phyloP scores from a whole-genome alignment of 352 stramenopile species.

The Globisporangium perplexum region DNA sequence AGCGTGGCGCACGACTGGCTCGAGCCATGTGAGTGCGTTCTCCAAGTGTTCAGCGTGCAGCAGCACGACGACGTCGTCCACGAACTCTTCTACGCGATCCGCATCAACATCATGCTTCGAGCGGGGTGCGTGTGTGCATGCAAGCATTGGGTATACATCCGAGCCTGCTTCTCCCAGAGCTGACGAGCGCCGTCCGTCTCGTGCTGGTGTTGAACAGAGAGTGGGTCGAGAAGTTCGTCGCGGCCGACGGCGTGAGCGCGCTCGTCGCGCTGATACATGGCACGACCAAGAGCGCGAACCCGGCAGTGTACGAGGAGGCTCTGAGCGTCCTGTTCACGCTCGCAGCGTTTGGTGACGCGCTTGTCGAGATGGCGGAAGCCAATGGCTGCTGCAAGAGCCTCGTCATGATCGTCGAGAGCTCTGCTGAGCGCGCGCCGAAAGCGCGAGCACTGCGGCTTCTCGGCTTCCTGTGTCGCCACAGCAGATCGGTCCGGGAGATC shows the following conservation, averaged over 20 bases:
- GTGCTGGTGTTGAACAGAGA: no score
- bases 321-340: constrained; percentile 50
- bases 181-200: neutral
- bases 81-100: constrained; percentile 53
- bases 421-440: constrained; percentile 18
- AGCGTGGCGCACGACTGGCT: constrained; percentile 40
- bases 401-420: constrained; percentile 21
- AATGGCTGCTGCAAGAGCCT: constrained; percentile 25
- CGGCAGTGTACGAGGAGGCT: constrained; percentile 28
- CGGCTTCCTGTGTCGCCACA: constrained; percentile 27
- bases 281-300: constrained; percentile 12
- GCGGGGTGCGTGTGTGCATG: constrained; percentile 26
- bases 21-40: constrained; percentile 40
- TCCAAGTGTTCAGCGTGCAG: constrained; percentile 34
- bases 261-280: constrained; percentile 32
- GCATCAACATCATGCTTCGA: constrained; percentile 55
- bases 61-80: constrained; percentile 26
- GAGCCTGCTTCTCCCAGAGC: no score
- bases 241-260: constrained; percentile 30
- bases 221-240: constrained; percentile 54
- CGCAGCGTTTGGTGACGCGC: constrained; percentile 21
- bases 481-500: constrained; percentile 15
- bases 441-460: constrained; percentile 28
- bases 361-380: constrained; percentile 24
- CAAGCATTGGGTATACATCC: no score